Conservation (phyloP, 169 alveolate species). For the Cyclospora cayetanensis region DNA sequence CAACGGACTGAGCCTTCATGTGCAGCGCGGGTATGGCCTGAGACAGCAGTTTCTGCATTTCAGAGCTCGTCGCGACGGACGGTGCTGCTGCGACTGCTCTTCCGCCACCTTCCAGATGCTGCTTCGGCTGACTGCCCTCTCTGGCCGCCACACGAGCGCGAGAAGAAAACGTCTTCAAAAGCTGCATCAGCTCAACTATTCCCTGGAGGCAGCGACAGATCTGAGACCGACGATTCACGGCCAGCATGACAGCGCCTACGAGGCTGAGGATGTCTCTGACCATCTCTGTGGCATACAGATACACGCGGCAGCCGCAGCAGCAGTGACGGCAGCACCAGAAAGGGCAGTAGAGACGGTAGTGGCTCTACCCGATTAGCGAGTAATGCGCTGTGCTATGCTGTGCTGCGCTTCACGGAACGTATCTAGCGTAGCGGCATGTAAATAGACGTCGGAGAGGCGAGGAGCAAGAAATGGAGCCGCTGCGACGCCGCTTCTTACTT, state of each 20-base stretch:
- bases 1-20: constrained; percentile 35
- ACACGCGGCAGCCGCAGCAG: not conserved
- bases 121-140: constrained; percentile 1
- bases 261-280: constrained; percentile 49
- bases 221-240: constrained; percentile 67
- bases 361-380: not conserved
- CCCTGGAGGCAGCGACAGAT: constrained; percentile 62
- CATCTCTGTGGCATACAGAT: not conserved
- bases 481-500: constrained; percentile 36
- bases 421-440: too few relatives aligned
- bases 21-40: constrained; percentile 43
- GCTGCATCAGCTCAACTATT: constrained; percentile 49
- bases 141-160: not conserved
- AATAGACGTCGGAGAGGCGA: too few relatives aligned
- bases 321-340: not conserved
- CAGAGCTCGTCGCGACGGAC: not conserved
- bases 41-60: not conserved
- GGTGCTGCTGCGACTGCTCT: constrained; percentile 27
- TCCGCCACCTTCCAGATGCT: not conserved
- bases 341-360: constrained; percentile 10
- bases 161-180: constrained; percentile 46
- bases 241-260: constrained; percentile 69
- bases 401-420: too few relatives aligned
- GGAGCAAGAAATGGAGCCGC: too few relatives aligned
- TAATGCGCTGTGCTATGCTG: not conserved